Conservation (phyloP, 176 grass and related monocot species). For the Saccharum spontaneum region DNA sequence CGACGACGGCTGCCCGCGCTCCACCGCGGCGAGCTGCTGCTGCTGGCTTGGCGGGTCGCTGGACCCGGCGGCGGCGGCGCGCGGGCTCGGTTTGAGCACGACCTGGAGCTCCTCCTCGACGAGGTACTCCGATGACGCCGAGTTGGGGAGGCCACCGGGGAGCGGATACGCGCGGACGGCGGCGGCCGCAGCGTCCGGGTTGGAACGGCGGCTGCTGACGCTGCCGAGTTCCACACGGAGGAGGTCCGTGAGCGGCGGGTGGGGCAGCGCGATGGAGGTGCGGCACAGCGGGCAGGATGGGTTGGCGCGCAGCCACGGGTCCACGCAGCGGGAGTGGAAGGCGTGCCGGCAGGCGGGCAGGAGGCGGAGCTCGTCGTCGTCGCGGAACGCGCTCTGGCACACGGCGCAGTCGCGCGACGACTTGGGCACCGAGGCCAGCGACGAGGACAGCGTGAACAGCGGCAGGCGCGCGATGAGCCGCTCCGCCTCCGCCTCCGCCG, state of each 20-base stretch:
- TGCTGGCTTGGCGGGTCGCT: constrained; percentile 9
- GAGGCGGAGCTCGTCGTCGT: constrained; percentile 72
- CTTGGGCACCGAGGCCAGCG: constrained; percentile 53
- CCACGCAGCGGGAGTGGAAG: constrained; percentile 78
- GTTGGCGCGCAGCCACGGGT: constrained; percentile 70
- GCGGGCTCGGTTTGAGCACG: constrained; percentile 47
- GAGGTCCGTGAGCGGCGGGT: constrained; percentile 54
- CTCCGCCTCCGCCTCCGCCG: constrained; percentile 27
- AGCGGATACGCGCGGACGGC: constrained; percentile 29
- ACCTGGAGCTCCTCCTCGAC: constrained; percentile 88
- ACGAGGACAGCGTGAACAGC: constrained; percentile 70
- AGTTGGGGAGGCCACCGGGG: constrained; percentile 6
- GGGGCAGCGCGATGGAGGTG: constrained; percentile 64
- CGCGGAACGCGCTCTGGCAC: constrained; percentile 67
- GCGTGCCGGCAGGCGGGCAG: constrained; percentile 85
- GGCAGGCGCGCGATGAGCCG: constrained; percentile 68
- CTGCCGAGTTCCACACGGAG: constrained; percentile 81
- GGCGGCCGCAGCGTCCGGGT: constrained; percentile 22
- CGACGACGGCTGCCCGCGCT: constrained; percentile 45
- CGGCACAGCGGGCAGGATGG: constrained; percentile 88
- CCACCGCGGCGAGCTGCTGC: constrained; percentile 24
- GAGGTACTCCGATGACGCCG: constrained; percentile 55
- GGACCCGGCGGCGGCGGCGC: background rate
- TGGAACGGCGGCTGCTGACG: constrained; percentile 63
- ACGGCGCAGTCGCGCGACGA: constrained; percentile 84